Percentiles rank a stretch among this genome's conserved stretches.
Evolutionary conservation across 1,284 basidiomycete genomes (phyloP).

Genomic region (Ganoderma boninense): DNA sequence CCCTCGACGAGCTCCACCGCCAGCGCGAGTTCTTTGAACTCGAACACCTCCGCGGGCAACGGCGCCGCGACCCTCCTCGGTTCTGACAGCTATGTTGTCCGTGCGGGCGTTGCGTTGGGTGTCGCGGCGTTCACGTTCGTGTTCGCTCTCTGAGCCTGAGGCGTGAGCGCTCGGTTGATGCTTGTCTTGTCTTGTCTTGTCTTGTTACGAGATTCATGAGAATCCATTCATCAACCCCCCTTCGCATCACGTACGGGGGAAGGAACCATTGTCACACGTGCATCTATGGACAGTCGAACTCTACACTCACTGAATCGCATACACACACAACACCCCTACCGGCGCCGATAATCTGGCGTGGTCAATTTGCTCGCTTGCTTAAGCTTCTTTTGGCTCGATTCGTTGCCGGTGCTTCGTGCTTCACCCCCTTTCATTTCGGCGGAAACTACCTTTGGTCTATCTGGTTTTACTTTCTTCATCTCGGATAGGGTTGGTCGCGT

Average conservation of each 20-base stretch:
- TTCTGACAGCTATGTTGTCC: slow-evolving; percentile 30
- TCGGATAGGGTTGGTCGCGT: neutral
- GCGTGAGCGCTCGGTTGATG: neutral
- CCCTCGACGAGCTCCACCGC: slow-evolving; percentile 5
- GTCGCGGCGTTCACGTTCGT: slow-evolving; percentile 36
- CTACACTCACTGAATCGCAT: neutral
- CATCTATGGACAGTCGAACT: slow-evolving; percentile 1
- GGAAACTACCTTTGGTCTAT: neutral
- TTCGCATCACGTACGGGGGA: neutral
- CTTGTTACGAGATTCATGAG: neutral
- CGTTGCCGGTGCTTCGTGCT: neutral
- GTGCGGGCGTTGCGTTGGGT: slow-evolving; percentile 31
- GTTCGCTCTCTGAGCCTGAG: slow-evolving; percentile 26
- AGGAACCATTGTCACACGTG: neutral
- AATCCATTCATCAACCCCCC: neutral
- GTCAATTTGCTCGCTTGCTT: neutral
- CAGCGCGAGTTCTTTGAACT: slow-evolving; percentile 5
- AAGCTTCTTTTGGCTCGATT: neutral
- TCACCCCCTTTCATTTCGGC: neutral
- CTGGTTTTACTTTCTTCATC: neutral
- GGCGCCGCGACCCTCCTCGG: slow-evolving; percentile 24
- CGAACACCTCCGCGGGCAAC: slow-evolving; percentile 13
- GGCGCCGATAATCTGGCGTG: neutral
- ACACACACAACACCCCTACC: neutral
- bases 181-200: too few relatives aligned